Base-by-base conservation (phyloP, 306 rosid species). In the Carpinus fangiana region DNA sequence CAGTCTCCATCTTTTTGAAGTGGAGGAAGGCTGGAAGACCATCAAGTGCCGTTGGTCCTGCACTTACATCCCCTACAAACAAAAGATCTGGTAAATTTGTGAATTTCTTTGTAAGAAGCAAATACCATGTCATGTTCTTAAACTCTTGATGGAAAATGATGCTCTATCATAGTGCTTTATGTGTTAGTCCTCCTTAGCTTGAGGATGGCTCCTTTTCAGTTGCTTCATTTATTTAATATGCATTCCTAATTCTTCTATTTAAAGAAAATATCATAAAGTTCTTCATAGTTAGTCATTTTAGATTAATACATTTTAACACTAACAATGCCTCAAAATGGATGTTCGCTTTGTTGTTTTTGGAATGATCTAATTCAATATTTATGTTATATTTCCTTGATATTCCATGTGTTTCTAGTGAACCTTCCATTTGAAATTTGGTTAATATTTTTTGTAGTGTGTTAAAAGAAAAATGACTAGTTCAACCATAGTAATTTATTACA, bases 21-120 rank as follows among this genome's bases (percentile, higher is more conserved):
- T 92, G 97, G 97, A 83, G 89, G 87, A 92, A 81, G 86, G 76
- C 59, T 75, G 82, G 90, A 84, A 86, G 89, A 75, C 93, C 93
- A 54, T 88, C 98, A 79, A 87, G 67, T 78, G 90, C 90, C 28
- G 82, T 87, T 55, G 93, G 92, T 75, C 92, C 89, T 70, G 86
- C 84, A 67, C 80, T 86, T 77, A 48, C 88, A 11, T 82, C 86
- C 5, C 90, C 91, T 74, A 75, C 86, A 46, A 92, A 92, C 82
- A 94, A 88, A 89, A 91, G 89, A 90, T 84, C 89, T 59, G 97
- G 98, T 90, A 86, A 84, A 84, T 70, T 65, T 75, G 73, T 67
- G 21, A 76, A 76, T 59, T 57, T 76, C 47, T 71, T 8, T 75
- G 56, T 79, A 56, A 18, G 54, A 76, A 28, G 3, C 41, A 56